These are phyloP conservation scores for Xylaria sp. DNA, from an alignment of 2,329 filamentous ascomycete genomes.

Conservation along the genomic window DNA sequence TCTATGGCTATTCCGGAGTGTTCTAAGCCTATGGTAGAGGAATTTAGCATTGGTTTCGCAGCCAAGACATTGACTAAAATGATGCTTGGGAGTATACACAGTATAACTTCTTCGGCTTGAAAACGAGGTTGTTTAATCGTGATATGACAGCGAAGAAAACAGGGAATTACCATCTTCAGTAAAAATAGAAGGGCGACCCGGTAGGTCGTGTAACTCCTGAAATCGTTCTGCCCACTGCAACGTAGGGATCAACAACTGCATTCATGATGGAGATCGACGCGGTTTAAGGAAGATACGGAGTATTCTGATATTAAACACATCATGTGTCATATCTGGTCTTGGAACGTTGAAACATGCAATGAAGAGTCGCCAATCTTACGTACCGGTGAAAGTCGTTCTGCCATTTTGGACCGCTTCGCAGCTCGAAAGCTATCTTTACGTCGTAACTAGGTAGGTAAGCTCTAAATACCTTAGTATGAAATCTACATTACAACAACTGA, in stretches of 20 bases:
- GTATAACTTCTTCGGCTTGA: background rate
- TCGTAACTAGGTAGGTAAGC: background rate
- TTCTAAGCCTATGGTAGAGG: background rate
- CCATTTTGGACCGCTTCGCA: background rate
- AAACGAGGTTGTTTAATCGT: background rate
- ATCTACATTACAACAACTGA: background rate
- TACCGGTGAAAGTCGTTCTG: slow-evolving; percentile 5
- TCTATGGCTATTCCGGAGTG: slow-evolving; percentile 13
- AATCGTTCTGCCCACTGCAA: slow-evolving; percentile 12
- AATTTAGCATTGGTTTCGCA: background rate
- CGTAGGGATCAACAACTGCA: background rate
- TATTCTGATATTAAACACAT: background rate
- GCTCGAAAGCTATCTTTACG: background rate
- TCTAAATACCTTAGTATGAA: background rate
- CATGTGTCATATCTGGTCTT: background rate
- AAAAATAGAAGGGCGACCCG: background rate
- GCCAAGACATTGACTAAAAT: background rate
- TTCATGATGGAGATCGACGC: background rate
- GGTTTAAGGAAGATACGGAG: background rate
- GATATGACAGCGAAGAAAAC: background rate
- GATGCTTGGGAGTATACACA: no score
- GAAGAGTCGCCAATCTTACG: background rate
- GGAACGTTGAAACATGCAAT: background rate
- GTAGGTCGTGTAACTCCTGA: no score
- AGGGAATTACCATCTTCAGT: background rate